Conservation (phyloP, 495 filamentous ascomycete genomes). For the Pyrenula massariospora region DNA sequence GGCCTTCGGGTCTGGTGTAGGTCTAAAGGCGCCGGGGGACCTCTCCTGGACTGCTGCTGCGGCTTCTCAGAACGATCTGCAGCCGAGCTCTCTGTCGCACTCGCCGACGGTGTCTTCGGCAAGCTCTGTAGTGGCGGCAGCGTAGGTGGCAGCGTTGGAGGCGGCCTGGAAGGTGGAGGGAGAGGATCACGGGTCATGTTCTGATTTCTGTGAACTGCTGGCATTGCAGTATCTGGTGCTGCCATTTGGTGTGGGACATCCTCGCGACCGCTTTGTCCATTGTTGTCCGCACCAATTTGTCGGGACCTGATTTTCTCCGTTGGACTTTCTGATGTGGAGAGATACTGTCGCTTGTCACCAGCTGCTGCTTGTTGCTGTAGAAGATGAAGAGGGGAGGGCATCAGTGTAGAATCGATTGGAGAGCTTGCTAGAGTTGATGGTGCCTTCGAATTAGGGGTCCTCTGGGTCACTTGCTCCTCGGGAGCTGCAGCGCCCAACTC, state of each 20-base stretch:
- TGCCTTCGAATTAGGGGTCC: not conserved
- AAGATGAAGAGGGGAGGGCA: not conserved
- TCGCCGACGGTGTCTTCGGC: not conserved
- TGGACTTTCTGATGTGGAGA: not conserved
- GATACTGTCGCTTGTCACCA: not conserved
- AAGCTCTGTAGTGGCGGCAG: not conserved
- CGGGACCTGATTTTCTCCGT: not conserved
- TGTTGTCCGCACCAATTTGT: not conserved
- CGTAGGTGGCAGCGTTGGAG: not conserved
- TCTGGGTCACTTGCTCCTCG: not conserved
- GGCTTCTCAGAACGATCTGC: slow-evolving; percentile 9
- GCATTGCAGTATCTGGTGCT: not conserved
- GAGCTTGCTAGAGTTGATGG: not conserved
- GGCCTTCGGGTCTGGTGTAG: slow-evolving; percentile 35
- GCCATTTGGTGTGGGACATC: not conserved
- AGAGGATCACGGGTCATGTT: not conserved
- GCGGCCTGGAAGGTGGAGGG: not conserved
- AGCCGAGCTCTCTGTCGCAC: not conserved
- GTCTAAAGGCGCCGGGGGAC: slow-evolving; percentile 75
- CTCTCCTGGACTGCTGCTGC: slow-evolving; percentile 56
- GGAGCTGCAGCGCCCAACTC: not conserved
- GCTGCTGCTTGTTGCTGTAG: not conserved
- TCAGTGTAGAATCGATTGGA: not conserved
- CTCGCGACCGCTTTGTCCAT: not conserved
- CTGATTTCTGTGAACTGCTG: not conserved